A percentile compares a stretch with the other conserved stretches of the same genome.
Conservation (phyloP, 495 filamentous ascomycete genomes). For the Podospora conica region DNA sequence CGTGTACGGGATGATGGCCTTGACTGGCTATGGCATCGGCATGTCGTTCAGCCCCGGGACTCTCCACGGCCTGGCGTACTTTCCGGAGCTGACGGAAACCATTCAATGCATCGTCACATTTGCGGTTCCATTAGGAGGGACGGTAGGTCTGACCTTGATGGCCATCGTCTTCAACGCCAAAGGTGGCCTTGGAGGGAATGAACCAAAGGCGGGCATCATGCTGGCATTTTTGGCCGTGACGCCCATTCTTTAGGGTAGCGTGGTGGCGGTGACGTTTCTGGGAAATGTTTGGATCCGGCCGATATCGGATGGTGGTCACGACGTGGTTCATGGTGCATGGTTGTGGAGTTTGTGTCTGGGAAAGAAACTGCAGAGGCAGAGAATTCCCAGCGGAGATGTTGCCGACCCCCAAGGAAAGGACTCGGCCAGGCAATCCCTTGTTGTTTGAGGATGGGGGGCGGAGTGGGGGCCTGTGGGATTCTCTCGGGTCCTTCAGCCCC, state of each 20-base stretch:
- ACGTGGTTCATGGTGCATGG: slow-evolving; percentile 20
- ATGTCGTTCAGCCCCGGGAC: slow-evolving; percentile 32
- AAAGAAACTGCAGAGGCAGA: slow-evolving; percentile 23
- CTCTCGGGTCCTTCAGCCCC: neutral
- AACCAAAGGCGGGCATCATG: slow-evolving; percentile 43
- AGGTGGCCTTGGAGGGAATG: slow-evolving; percentile 12
- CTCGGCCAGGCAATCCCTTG: neutral
- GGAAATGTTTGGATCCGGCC: slow-evolving; percentile 49
- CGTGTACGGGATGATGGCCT: slow-evolving; percentile 55
- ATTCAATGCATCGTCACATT: slow-evolving; percentile 49
- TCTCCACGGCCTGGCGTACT: slow-evolving; percentile 50
- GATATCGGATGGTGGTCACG: slow-evolving; percentile 15
- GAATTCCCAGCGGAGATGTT: slow-evolving; percentile 17
- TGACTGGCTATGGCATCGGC: slow-evolving; percentile 54
- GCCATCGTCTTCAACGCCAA: slow-evolving; percentile 55
- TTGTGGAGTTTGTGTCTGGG: slow-evolving; percentile 20
- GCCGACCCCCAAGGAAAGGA: too few relatives aligned
- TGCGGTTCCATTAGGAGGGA: slow-evolving; percentile 51
- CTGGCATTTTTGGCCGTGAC: slow-evolving; percentile 51
- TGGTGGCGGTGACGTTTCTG: slow-evolving; percentile 39
- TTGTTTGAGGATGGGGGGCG: neutral
- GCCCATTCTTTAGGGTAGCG: slow-evolving; percentile 44
- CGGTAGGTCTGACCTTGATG: slow-evolving; percentile 53
- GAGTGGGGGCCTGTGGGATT: neutral
- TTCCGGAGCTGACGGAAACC: slow-evolving; percentile 43